Conservation (phyloP, 2,329 filamentous ascomycete genomes). For the Neonectria coccinea region DNA sequence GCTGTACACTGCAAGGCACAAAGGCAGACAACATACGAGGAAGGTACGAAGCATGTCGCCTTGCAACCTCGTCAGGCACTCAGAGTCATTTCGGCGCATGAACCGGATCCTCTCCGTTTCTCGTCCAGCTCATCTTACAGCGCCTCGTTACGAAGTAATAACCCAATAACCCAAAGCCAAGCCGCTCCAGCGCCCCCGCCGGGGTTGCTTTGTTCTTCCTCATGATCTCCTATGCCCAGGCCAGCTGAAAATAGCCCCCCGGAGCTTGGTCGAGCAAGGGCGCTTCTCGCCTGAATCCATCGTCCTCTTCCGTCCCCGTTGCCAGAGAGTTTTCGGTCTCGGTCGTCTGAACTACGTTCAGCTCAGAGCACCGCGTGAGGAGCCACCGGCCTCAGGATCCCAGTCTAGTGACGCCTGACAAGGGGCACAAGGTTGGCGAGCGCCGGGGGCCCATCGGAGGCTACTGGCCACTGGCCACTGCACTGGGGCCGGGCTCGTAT, state of each 20-base stretch:
- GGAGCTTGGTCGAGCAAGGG: conserved; percentile 17
- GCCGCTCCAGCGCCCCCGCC: conserved; percentile 12
- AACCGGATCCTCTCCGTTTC: conserved; percentile 24
- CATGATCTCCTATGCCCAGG: neutral
- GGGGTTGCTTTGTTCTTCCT: conserved; percentile 1
- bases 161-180: conserved; percentile 7
- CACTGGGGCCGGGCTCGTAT: conserved; percentile 40
- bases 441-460: conserved; percentile 14
- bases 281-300: conserved; percentile 14
- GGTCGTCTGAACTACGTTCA: conserved; percentile 38
- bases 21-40: neutral
- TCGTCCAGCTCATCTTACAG: conserved; percentile 17
- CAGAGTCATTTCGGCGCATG: conserved; percentile 35
- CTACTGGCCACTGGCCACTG: conserved; percentile 10
- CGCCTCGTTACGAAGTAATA: conserved; percentile 9
- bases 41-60: neutral
- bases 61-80: too few species aligned
- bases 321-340: conserved; percentile 10
- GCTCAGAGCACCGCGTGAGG: conserved; percentile 35
- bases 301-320: conserved; percentile 1
- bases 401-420: conserved; percentile 12
- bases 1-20: neutral
- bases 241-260: conserved; percentile 17
- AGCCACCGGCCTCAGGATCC: conserved; percentile 26
- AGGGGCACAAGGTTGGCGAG: conserved; percentile 16